Evolutionary conservation across 805 yeast genomes (phyloP).

Genomic region (Candida piceae): DNA sequence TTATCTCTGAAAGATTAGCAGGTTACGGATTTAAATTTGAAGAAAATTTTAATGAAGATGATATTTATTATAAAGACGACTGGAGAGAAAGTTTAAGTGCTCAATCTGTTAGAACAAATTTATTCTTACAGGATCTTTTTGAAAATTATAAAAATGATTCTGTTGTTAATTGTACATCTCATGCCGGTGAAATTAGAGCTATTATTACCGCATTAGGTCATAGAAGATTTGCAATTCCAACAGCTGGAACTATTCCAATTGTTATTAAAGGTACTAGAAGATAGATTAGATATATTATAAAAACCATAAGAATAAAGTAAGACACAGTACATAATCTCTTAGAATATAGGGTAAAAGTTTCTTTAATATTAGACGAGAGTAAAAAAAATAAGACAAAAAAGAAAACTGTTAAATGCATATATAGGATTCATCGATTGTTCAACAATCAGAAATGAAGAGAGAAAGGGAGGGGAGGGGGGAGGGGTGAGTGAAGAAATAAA

Average conservation of each 20-base stretch:
- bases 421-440: background rate
- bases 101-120: constrained; percentile 44
- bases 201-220: constrained; percentile 48
- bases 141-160: constrained; percentile 28
- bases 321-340: too few species aligned
- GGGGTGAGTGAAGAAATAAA: too few species aligned
- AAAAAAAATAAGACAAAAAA: too few species aligned
- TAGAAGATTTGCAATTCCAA: constrained; percentile 52
- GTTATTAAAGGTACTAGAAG: constrained; percentile 42
- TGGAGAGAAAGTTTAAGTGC: constrained; percentile 46
- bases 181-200: constrained; percentile 55
- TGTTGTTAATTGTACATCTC: constrained; percentile 49
- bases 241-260: constrained; percentile 63
- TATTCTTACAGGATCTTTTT: constrained; percentile 40
- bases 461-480: too few species aligned
- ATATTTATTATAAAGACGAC: constrained; percentile 38
- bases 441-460: background rate
- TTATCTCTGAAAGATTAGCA: constrained; percentile 35
- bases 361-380: too few species aligned
- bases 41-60: constrained; percentile 44
- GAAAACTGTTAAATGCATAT: too few species aligned
- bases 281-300: too few species aligned
- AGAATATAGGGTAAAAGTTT: too few species aligned
- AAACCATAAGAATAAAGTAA: too few species aligned
- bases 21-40: constrained; percentile 40